Evolutionary conservation across 78 protist species (phyloP).

Genomic region (Pelomyxa schiedti): DNA sequence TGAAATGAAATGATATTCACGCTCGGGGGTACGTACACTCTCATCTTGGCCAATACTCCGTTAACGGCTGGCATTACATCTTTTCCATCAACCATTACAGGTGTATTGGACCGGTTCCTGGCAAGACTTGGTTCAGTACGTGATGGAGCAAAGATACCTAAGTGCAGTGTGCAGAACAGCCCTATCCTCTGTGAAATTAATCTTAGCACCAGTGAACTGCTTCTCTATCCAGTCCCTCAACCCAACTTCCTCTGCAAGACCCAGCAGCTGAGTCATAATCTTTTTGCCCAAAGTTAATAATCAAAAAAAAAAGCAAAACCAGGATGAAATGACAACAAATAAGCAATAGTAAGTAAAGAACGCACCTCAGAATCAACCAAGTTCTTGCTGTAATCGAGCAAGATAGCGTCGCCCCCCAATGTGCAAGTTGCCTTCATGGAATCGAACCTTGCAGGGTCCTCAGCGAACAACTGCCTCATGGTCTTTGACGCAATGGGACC

Average conservation of each 20-base stretch:
- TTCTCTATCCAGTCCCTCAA: not conserved
- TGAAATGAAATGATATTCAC: not conserved
- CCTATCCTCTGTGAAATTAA: slow-evolving; percentile 86
- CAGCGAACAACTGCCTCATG: not conserved
- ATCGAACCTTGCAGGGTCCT: not conserved
- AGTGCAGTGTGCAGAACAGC: slow-evolving; percentile 91
- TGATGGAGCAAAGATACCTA: too few relatives aligned
- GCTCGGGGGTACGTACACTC: not conserved
- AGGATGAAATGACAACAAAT: too few relatives aligned
- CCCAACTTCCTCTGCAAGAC: not conserved
- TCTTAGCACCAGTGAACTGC: slow-evolving; percentile 80
- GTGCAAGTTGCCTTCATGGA: not conserved
- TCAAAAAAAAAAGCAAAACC: too few relatives aligned
- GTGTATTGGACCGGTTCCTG: slow-evolving; percentile 51
- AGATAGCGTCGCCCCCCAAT: slow-evolving; percentile 4
- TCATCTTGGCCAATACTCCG: not conserved
- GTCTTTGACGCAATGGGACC: too few relatives aligned
- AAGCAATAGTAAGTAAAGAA: too few relatives aligned
- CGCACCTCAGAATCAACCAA: too few relatives aligned
- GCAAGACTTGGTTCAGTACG: too few relatives aligned
- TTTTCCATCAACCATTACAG: slow-evolving; percentile 76
- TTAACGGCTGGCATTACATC: slow-evolving; percentile 83
- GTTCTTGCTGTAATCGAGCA: slow-evolving; percentile 80
- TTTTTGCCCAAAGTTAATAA: too few relatives aligned
- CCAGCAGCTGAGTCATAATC: too few relatives aligned